A percentile compares a stretch with the other conserved stretches of the same genome.
Evolutionary conservation across 805 yeast species (phyloP).

Genomic region (Sugiyamaella smithiae): DNA sequence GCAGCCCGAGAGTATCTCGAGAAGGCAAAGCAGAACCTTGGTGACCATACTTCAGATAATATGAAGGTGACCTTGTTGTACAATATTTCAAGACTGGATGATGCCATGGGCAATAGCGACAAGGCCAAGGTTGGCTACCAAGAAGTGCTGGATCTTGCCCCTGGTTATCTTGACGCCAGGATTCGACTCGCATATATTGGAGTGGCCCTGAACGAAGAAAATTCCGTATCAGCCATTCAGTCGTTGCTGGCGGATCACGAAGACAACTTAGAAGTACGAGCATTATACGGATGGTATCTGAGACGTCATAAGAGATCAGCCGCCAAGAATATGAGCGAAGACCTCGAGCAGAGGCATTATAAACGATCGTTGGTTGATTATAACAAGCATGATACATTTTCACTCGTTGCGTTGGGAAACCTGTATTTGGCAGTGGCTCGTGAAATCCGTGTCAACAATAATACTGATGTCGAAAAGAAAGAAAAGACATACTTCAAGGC

Average conservation of each 20-base stretch:
- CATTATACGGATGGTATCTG: slow-evolving; percentile 90
- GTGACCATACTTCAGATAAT: slow-evolving; percentile 24
- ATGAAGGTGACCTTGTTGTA: slow-evolving; percentile 50
- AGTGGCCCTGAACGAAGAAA: slow-evolving; percentile 42
- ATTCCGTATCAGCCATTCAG: slow-evolving; percentile 48
- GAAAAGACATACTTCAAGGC: slow-evolving; percentile 81
- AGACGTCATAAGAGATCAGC: slow-evolving; percentile 36
- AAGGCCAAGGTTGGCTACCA: slow-evolving; percentile 49
- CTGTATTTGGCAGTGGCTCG: slow-evolving; percentile 77
- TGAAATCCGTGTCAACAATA: slow-evolving; percentile 53
- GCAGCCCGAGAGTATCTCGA: slow-evolving; percentile 44
- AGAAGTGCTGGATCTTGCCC: slow-evolving; percentile 54
- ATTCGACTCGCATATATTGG: slow-evolving; percentile 66
- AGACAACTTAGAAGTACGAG: slow-evolving; percentile 75
- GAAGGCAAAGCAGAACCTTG: slow-evolving; percentile 11
- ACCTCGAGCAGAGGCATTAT: slow-evolving; percentile 72
- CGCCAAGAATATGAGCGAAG: slow-evolving; percentile 48
- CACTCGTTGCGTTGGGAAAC: slow-evolving; percentile 86
- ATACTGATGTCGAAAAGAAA: slow-evolving; percentile 54
- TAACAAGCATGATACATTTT: slow-evolving; percentile 82
- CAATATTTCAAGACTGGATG: slow-evolving; percentile 76
- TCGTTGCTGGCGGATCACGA: slow-evolving; percentile 52
- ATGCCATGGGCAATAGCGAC: slow-evolving; percentile 41
- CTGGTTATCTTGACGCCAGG: slow-evolving; percentile 71
- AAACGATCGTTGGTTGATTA: slow-evolving; percentile 78